Evolutionary conservation across 257 asterid species (phyloP).

Genomic region (Eucommia ulmoides): DNA sequence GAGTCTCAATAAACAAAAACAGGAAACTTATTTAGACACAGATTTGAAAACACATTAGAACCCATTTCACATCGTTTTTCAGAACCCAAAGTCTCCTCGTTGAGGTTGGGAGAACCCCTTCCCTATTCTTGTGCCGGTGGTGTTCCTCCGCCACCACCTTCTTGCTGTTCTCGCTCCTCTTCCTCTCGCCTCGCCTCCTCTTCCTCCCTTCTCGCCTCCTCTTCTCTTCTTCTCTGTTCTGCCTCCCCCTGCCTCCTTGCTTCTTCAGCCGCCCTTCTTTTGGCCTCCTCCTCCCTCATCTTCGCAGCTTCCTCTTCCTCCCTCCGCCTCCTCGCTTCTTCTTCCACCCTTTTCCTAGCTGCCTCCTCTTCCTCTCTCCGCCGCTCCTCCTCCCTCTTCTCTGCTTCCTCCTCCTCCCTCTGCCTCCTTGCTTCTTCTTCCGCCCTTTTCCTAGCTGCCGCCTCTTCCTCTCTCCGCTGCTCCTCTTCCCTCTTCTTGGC

Average conservation of each 20-base stretch:
- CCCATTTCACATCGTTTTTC: no score
- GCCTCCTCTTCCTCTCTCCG: not conserved
- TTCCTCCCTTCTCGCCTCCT: not conserved
- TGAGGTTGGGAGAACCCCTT: no score
- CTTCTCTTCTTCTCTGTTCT: not conserved
- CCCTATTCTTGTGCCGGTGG: no score
- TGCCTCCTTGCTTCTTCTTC: conserved; percentile 2
- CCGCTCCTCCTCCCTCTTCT: not conserved
- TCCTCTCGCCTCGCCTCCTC: not conserved
- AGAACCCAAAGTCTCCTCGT: no score
- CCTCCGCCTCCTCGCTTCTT: conserved; percentile 3
- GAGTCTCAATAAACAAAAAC: no score
- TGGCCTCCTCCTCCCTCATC: conserved; percentile 8
- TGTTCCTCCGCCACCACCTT: conserved; percentile 3
- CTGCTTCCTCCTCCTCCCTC: not conserved
- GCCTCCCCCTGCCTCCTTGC: not conserved
- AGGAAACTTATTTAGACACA: no score
- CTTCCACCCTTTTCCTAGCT: not conserved
- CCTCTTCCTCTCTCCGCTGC: conserved; percentile 3
- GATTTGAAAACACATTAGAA: no score
- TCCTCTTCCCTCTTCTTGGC: not conserved
- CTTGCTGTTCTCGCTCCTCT: not conserved
- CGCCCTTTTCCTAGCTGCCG: not conserved
- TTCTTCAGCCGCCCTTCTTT: not conserved
- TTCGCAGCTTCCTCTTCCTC: conserved; percentile 3